Evolutionary conservation across 495 filamentous ascomycete genomes (phyloP), one percentile per base, ranked within the genome.

Genomic region (Neurospora sp.): DNA sequence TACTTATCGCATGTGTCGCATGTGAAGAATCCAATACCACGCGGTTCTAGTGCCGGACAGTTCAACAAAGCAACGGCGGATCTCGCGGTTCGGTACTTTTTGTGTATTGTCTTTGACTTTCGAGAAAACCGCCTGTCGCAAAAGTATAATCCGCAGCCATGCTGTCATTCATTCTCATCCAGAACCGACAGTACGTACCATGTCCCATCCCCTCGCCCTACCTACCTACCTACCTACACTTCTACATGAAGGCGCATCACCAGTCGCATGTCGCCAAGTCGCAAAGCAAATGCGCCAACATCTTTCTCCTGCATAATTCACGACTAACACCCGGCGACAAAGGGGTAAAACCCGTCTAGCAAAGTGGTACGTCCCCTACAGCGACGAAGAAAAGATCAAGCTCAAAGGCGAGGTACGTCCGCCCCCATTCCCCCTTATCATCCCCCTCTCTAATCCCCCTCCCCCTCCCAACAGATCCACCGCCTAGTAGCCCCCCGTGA

Each of bases 311-410:
- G 42, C 42, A 43, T n/a, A 43, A 7, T 48, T 21, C 42, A 19
- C 19, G 19, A 62, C 48, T 73, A 54, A 69, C 66, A 40, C 71
- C 34, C 7, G 1, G 4, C 13, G 31, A 66, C 72, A 73, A 82
- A 98, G 96, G 89, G 96, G 96, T 83, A 99, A 99, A 85, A 99
- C 96, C 77, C 92, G 96, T 42, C 90, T 99, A 71, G 96, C 96
- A 71, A 99, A 99, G 86, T 99, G 94, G 94, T 99, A 99, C 85
- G 92, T 93, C 75, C 94, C 96, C 59, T 98, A 98, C 88, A 94
- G 89, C 84, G 94, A 97, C 85, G 94, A 97, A 81, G 93, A 97
- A 81, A 97, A 97, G 86, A 90, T 97, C 77, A 96, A 95, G 81
- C 85, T 99, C 73, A 98, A 99, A 80, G 93, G 93, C 86, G 93